phyloP scores from a whole-genome alignment of 2,329 filamentous ascomycete genomes.

The Thelonectria blattea region DNA sequence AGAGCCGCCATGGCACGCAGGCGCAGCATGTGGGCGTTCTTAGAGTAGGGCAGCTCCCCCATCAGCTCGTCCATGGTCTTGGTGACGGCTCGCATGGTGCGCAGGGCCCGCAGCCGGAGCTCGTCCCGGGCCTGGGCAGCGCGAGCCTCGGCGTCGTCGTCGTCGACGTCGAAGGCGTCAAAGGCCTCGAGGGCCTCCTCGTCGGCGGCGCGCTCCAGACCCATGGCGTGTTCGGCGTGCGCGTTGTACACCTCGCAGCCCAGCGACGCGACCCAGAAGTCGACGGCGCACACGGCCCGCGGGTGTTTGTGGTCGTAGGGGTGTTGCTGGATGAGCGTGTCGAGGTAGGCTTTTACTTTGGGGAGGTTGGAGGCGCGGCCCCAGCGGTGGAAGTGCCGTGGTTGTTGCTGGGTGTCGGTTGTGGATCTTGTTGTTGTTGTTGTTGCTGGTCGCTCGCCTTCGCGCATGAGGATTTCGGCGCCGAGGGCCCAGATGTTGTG shows the following conservation, averaged over 20 bases:
- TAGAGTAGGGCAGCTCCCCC: constrained; percentile 71
- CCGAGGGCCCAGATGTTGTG: constrained; percentile 82
- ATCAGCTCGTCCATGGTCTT: constrained; percentile 74
- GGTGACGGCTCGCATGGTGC: constrained; percentile 67
- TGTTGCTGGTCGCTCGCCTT: constrained; percentile 47
- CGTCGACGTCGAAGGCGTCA: constrained; percentile 25
- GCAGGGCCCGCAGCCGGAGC: constrained; percentile 59
- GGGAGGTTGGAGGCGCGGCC: constrained; percentile 53
- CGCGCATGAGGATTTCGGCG: constrained; percentile 80
- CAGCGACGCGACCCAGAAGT: constrained; percentile 84
- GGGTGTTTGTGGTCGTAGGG: constrained; percentile 70
- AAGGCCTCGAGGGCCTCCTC: constrained; percentile 37
- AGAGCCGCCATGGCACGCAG: constrained; percentile 76
- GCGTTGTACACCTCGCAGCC: constrained; percentile 81
- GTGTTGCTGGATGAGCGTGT: constrained; percentile 77
- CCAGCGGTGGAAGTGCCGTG: constrained; percentile 41
- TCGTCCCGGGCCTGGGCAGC: constrained; percentile 43
- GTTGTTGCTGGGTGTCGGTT: not conserved
- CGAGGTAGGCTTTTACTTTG: constrained; percentile 68
- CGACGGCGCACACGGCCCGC: constrained; percentile 66
- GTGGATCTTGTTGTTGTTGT: not conserved
- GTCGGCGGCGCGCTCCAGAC: constrained; percentile 45
- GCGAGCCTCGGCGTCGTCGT: constrained; percentile 29
- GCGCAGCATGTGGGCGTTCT: constrained; percentile 69
- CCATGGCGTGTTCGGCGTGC: constrained; percentile 62